Base-by-base conservation (phyloP, 192 early-diverging fungal species). In the Lobosporangium transversale region DNA sequence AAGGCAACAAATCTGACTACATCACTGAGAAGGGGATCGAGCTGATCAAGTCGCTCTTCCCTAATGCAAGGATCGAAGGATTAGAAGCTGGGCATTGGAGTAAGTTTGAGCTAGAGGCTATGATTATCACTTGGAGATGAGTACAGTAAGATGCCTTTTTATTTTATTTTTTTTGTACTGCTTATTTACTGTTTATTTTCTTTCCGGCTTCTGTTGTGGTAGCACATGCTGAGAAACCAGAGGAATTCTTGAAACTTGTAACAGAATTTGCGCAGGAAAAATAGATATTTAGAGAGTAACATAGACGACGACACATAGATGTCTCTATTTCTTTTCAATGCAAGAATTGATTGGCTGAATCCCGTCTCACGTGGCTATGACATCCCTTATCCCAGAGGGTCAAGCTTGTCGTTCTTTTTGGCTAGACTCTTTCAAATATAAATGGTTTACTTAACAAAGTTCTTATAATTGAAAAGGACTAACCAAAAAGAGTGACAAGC, bases 81-180 rank as follows among this genome's bases (percentile, higher is more conserved):
- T 66, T 98, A 21, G 89, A 97, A 49, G 87, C 95, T 20, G 95
- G 95, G 0, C 97, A 98, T 70, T 98, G 97, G 97, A 90, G 88
- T 89, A 81, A 70, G 69, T 80, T 17, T n/a, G 62, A 35, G 40
- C 17, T 42, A 32, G 23, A 27, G 29, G 42, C 17, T 4, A 49
- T 48, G 53, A 27, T 44, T 26, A 17, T 21, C 3, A 8, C 24
- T 35, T 10, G 37, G 23, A 45, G 9, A 45, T 49, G n/a, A 15
- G 11, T 20, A 58, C 9, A n/a, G 14, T 35, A n/a, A n/a, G n/a
- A 1, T 14, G 15, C 53, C 21, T 70, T 57, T 27, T 62, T 31
- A 47, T 4, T 37, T 1, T 15, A 58, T 51, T 29, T 57, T 29
- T 60, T 42, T 66, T 15, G 48, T 55, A 7, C 23, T n/a, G 9